Base-by-base conservation (phyloP, 148 eudicot genomes). In the Agrostemma githago region DNA sequence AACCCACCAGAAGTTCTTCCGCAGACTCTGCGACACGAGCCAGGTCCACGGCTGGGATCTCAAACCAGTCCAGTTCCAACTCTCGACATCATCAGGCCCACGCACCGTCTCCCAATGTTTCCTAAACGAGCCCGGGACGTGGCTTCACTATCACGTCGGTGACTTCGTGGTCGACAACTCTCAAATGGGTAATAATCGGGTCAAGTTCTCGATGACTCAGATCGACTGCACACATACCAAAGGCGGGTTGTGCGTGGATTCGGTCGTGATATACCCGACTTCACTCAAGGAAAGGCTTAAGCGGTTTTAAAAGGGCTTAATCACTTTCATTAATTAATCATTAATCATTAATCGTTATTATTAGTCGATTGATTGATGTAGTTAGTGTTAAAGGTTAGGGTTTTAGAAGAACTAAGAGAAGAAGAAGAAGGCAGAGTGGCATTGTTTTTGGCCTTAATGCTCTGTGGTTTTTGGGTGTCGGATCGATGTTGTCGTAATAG, bases 201-300 rank as follows among this genome's bases (percentile, higher is more conserved):
- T 91, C 42, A 88, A 85, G 73, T 87, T 87, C 67, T 91, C 93
- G 0, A 91, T 91, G 97, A 88, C 89, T 15, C 97, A 91, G 66
- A 89, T 91, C 44, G 97, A 91, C 72, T 91, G 97, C 80, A 91
- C 97, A 0, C 97, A 91, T 74, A 87, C 86, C 15, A 91, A 91
- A 88, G 93, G 93, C 40, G 97, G 97, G 62, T 78, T 91, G 2
- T 86, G 88, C 77, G 72, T 91, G 38, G 97, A 89, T 74, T 87
- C 97, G 54, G 93, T 88, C 51, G 80, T 82, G 17, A 83, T 91
- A 62, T 87, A 79, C 83, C 97, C 97, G 2, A 72, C 79, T 9
- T 82, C 79, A 76, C 77, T 88, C 63, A 80, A 70, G 72, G 86
- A 81, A 82, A 84, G 92, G 80, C 85, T 88, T 80, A 83, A 84